These are phyloP conservation scores for Penicillium psychrosexuale DNA, from an alignment of 2,329 filamentous ascomycete species.

Conservation along the genomic window DNA sequence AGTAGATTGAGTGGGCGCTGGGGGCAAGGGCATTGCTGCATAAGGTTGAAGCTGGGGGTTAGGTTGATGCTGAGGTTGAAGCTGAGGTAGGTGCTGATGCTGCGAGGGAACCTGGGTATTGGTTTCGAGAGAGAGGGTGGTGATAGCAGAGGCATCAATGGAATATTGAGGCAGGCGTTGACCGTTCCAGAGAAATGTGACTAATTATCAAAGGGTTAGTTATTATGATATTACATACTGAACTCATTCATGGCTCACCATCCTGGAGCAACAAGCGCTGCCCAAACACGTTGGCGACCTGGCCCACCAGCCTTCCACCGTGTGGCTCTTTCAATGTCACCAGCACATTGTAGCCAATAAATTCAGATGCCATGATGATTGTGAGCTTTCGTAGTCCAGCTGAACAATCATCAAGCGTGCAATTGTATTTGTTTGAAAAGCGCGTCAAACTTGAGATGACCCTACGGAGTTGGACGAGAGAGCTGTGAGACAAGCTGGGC, in stretches of 20 bases:
- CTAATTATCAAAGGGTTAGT: conserved; percentile 27
- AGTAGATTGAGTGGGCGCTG: conserved; percentile 20
- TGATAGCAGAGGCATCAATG: conserved; percentile 57
- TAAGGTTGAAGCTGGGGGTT: neutral
- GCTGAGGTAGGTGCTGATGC: conserved; percentile 14
- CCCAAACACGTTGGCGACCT: conserved; percentile 67
- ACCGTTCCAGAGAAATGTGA: conserved; percentile 50
- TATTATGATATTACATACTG: conserved; percentile 14
- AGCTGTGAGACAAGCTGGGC: conserved; percentile 14
- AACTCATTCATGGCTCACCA: conserved; percentile 51
- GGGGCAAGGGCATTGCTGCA: conserved; percentile 10
- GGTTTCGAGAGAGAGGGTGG: conserved; percentile 48
- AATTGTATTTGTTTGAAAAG: neutral
- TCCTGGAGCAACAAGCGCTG: conserved; percentile 68
- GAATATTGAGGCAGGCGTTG: conserved; percentile 53
- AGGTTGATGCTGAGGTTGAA: conserved; percentile 5
- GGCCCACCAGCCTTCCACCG: conserved; percentile 64
- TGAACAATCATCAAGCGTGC: neutral
- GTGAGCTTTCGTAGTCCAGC: conserved; percentile 1
- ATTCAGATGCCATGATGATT: conserved; percentile 61
- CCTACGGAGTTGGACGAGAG: conserved; percentile 13
- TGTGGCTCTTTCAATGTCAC: conserved; percentile 67
- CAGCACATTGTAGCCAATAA: conserved; percentile 72
- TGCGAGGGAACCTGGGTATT: conserved; percentile 18
- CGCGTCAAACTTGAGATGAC: conserved; percentile 2